Conservation (phyloP, 2,329 filamentous ascomycete species). For the Davidsoniella virescens region DNA sequence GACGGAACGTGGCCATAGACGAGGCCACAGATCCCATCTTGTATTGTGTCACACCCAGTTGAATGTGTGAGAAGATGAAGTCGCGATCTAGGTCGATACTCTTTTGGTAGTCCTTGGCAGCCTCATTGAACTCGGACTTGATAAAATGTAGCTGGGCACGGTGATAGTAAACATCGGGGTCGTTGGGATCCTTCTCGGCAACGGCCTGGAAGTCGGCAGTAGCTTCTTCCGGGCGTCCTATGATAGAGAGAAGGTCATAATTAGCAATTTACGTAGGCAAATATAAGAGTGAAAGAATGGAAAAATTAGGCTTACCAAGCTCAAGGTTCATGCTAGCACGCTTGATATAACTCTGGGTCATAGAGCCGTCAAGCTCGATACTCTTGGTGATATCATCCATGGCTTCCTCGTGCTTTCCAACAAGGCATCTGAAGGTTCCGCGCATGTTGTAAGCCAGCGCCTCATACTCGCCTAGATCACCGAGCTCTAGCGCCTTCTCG, state of each 20-base stretch:
- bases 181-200: conserved; percentile 65
- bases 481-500: conserved; percentile 71
- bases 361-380: conserved; percentile 68
- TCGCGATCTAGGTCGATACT: conserved; percentile 90
- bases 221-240: conserved; percentile 62
- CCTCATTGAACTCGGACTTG: conserved; percentile 79
- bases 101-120: conserved; percentile 97
- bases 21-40: conserved; percentile 98
- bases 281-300: conserved; percentile 1
- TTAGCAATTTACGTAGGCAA: not conserved
- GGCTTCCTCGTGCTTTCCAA: conserved; percentile 72
- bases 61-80: conserved; percentile 99
- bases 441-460: conserved; percentile 92
- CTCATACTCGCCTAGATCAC: conserved; percentile 65
- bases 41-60: conserved; percentile 97
- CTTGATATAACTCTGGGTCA: conserved; percentile 98
- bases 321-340: conserved; percentile 95
- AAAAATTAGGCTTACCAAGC: conserved; percentile 33
- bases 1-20: conserved; percentile 94
- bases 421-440: conserved; percentile 86
- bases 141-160: conserved; percentile 97
- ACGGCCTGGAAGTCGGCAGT: conserved; percentile 77
- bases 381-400: conserved; percentile 80
- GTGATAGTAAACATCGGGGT: conserved; percentile 98
- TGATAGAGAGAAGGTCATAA: conserved; percentile 7